Evolutionary conservation across 2,329 filamentous ascomycete species (phyloP).

Genomic region (Knoxdaviesia capensis): DNA sequence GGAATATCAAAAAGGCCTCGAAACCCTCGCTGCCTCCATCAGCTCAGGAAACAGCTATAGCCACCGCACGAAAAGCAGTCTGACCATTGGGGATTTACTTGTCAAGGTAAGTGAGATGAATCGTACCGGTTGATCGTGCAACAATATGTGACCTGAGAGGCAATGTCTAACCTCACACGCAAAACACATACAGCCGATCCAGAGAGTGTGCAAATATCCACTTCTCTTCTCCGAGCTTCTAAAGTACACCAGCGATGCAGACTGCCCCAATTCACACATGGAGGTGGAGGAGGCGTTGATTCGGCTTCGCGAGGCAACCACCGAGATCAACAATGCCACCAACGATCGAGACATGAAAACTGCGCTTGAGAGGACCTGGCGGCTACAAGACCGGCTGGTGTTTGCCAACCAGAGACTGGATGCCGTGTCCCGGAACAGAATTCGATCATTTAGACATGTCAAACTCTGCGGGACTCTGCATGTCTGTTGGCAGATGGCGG

Average conservation of each 20-base stretch:
- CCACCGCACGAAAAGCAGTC: slow-evolving; percentile 46
- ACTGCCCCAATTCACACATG: slow-evolving; percentile 68
- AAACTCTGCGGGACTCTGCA: slow-evolving; percentile 67
- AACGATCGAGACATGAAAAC: slow-evolving; percentile 51
- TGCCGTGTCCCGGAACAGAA: slow-evolving; percentile 37
- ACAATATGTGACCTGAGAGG: not conserved
- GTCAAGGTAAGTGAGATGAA: slow-evolving; percentile 48
- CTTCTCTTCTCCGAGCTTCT: slow-evolving; percentile 69
- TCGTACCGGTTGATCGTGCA: not conserved
- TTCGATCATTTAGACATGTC: slow-evolving; percentile 63
- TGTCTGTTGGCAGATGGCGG: slow-evolving; percentile 54
- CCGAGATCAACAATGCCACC: slow-evolving; percentile 68
- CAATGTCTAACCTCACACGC: not conserved
- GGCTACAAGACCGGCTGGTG: slow-evolving; percentile 61
- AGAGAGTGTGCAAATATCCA: slow-evolving; percentile 80
- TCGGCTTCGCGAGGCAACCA: slow-evolving; percentile 52
- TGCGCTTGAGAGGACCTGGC: slow-evolving; percentile 62
- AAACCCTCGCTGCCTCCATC: slow-evolving; percentile 59
- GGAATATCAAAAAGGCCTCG: slow-evolving; percentile 66
- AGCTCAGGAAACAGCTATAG: slow-evolving; percentile 45
- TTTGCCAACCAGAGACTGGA: slow-evolving; percentile 48
- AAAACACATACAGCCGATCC: slow-evolving; percentile 47
- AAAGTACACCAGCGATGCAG: slow-evolving; percentile 62
- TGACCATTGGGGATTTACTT: slow-evolving; percentile 69
- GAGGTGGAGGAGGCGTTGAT: slow-evolving; percentile 57